Evolutionary conservation across 176 grass and related monocot genomes (phyloP).

Genomic region (Calamus simplicifolius): DNA sequence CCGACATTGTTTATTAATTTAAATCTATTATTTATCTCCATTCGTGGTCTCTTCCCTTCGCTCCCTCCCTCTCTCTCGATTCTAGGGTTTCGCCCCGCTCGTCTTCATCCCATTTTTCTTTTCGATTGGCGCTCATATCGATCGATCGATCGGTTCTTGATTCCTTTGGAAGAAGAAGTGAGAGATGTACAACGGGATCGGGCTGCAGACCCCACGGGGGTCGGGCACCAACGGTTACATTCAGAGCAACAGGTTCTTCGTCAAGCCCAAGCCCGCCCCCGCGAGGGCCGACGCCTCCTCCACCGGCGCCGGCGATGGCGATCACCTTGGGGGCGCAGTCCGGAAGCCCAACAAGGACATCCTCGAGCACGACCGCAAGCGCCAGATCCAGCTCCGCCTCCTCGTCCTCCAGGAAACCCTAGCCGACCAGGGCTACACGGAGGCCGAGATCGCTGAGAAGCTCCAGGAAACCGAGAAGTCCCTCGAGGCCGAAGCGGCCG

Average conservation of each 20-base stretch:
- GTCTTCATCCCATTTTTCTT: no score
- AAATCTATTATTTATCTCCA: no score
- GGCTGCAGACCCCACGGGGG: conserved; percentile 76
- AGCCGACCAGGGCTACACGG: conserved; percentile 82
- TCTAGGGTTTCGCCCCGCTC: no score
- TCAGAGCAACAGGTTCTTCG: conserved; percentile 91
- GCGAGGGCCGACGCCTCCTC: conserved; percentile 13
- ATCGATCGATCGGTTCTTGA: no score
- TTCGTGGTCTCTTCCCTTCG: no score
- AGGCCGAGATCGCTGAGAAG: conserved; percentile 69
- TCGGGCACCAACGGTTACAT: conserved; percentile 88
- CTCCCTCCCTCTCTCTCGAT: no score
- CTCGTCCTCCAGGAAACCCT: conserved; percentile 73
- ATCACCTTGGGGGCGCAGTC: conserved; percentile 23
- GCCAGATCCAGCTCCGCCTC: conserved; percentile 68
- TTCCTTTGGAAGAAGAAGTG: neutral
- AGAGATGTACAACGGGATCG: conserved; percentile 96
- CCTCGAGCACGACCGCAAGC: conserved; percentile 94
- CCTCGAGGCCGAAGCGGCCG: conserved; percentile 38
- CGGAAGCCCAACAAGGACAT: conserved; percentile 90
- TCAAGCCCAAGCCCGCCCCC: conserved; percentile 29
- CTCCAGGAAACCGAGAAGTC: conserved; percentile 46
- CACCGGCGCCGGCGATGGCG: conserved; percentile 17
- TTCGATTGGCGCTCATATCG: no score
- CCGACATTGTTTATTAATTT: no score